Evolutionary conservation across 1,284 basidiomycete genomes (phyloP).

Genomic region (Sanghuangporus baumii): DNA sequence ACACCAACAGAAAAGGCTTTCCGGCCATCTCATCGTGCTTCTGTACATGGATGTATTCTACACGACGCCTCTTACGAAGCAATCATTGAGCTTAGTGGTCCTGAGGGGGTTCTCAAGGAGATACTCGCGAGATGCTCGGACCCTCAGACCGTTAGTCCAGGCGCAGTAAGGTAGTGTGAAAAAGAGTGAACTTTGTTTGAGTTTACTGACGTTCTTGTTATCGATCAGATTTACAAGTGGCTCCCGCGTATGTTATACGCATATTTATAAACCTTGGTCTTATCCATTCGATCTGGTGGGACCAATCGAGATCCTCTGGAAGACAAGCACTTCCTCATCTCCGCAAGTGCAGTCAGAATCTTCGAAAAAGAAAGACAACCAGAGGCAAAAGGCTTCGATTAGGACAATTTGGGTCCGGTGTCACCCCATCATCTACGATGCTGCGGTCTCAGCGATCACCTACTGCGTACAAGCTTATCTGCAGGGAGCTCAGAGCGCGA

Average conservation of each 20-base stretch:
- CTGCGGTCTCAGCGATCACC: constrained; percentile 48
- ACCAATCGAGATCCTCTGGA: constrained; percentile 75
- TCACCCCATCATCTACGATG: constrained; percentile 68
- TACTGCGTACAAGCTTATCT: constrained; percentile 45
- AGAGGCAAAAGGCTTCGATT: constrained; percentile 15
- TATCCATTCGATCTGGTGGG: constrained; percentile 72
- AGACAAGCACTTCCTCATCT: constrained; percentile 24
- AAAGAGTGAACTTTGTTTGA: not conserved
- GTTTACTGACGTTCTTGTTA: not conserved
- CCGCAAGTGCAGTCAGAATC: constrained; percentile 20
- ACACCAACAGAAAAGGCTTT: constrained; percentile 88
- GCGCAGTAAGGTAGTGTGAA: constrained; percentile 46
- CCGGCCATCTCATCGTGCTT: constrained; percentile 82
- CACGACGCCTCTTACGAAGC: constrained; percentile 85
- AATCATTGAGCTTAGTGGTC: constrained; percentile 68
- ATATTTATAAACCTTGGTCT: constrained; percentile 52
- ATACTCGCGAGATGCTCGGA: constrained; percentile 60
- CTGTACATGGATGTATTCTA: constrained; percentile 75
- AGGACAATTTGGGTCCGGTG: constrained; percentile 69
- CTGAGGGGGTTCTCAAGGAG: constrained; percentile 44
- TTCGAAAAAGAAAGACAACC: constrained; percentile 23
- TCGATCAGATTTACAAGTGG: constrained; percentile 50
- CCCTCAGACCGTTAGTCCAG: constrained; percentile 49
- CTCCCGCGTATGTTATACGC: constrained; percentile 51
- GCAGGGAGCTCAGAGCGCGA: constrained; percentile 32